Evolutionary conservation across 495 filamentous ascomycete species (phyloP).

Genomic region (Hyphodiscus hymeniophilus): DNA sequence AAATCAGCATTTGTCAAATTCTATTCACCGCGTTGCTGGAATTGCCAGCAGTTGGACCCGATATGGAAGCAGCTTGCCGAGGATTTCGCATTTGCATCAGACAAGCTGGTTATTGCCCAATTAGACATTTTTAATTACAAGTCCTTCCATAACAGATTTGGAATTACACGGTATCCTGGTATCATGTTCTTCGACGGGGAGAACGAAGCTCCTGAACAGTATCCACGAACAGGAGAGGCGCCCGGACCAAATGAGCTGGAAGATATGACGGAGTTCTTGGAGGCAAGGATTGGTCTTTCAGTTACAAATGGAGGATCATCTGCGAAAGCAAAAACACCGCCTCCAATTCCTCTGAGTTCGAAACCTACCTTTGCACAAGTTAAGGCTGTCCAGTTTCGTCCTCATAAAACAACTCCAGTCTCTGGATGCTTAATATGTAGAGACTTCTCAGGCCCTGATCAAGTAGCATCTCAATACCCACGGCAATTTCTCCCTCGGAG

Average conservation of each 20-base stretch:
- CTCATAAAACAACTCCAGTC: constrained; percentile 19
- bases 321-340: constrained; percentile 24
- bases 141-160: constrained; percentile 8
- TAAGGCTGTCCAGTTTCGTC: constrained; percentile 29
- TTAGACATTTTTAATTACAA: constrained; percentile 5
- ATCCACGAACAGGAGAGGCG: neutral
- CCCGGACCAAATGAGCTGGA: constrained; percentile 4
- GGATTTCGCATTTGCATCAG: constrained; percentile 17
- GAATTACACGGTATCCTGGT: constrained; percentile 14
- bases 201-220: constrained; percentile 6
- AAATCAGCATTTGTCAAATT: constrained; percentile 17
- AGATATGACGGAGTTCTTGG: constrained; percentile 12
- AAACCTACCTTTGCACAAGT: constrained; percentile 36
- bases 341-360: constrained; percentile 38
- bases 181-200: constrained; percentile 19
- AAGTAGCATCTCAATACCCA: constrained; percentile 69
- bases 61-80: constrained; percentile 16
- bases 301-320: constrained; percentile 8
- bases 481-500: constrained; percentile 52
- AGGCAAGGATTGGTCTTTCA: constrained; percentile 13
- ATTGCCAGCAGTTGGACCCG: constrained; percentile 17
- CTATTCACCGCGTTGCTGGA: constrained; percentile 15
- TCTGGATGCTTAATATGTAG: constrained; percentile 68
- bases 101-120: constrained; percentile 17
- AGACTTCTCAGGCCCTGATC: constrained; percentile 78